Base-by-base conservation (phyloP, 2,329 filamentous ascomycete species). In the Xenoacremonium recifei region DNA sequence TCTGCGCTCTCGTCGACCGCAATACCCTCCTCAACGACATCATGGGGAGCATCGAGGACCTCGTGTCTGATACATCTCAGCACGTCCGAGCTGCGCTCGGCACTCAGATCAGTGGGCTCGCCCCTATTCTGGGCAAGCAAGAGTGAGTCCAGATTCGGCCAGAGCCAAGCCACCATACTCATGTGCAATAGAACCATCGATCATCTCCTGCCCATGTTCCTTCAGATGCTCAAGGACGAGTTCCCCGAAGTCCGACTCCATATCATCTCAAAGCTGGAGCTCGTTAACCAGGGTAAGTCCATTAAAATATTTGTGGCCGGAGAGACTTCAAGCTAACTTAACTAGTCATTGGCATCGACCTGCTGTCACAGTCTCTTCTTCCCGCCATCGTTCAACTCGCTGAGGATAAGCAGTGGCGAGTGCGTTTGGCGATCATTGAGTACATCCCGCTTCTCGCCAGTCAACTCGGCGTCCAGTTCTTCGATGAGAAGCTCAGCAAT, bases 221-320 rank as follows among this genome's bases (percentile, higher is more conserved):
- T 99, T 40, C 89, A 95, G 67, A 99, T 99, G 93, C 84, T 99
- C 59, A 99, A 97, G 78, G 93, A 99, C 60, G 93, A 99, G 63
- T 97, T 96, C 68, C 93, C 93, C 17, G 93, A 99, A 64, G 93
- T 99, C 38, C 87, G 93, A 49, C 82, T 99, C 45, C 95, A 99
- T 71, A 99, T 99, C 66, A 99, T 99, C 62, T 97, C 93, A n/a
- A 99, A 99, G 71, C 83, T 99, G 41, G 95, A 99, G 72, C 81
- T 95, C 50, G 93, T 99, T 51, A 99, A 99, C 72, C 89, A 96
- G 71, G 88, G 88, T 90, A 73, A 50, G 62, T n/a, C 32, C 13
- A 17, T 21, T 6, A 4, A 27, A 11, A 6, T 32, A 21, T 16
- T 21, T 18, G 12, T 2, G 19, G 3, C 4, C 32, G 32, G 21